Percentiles rank a stretch among this genome's conserved stretches.
Conservation (phyloP, 192 early-diverging fungal species). For the Backusella morwellensis region DNA sequence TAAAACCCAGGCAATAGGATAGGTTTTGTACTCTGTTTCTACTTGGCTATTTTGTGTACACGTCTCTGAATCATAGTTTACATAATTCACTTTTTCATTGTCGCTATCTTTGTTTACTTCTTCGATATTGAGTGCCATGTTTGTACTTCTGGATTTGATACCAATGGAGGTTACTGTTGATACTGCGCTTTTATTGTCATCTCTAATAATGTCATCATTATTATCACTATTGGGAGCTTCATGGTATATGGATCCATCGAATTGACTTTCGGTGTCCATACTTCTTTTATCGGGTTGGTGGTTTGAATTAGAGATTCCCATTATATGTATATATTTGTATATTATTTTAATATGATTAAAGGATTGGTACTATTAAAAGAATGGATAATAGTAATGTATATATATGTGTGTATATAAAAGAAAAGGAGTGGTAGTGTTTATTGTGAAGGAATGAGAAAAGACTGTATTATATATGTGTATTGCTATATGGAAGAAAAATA, state of each 20-base stretch:
- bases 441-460: neutral
- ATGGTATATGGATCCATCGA: neutral
- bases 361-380: neutral
- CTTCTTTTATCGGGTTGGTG: neutral
- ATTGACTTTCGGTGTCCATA: neutral
- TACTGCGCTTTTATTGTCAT: neutral
- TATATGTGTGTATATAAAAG: neutral
- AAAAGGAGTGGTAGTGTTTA: neutral
- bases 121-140: neutral
- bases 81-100: neutral
- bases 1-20: slow-evolving; percentile 35
- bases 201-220: neutral
- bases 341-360: neutral
- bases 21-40: slow-evolving; percentile 16
- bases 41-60: neutral
- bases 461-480: neutral
- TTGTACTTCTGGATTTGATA: neutral
- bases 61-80: neutral
- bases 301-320: neutral
- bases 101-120: neutral
- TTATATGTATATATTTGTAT: neutral
- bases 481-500: neutral
- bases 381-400: neutral
- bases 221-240: neutral
- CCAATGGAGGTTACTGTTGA: neutral